Evolutionary conservation across 2,329 filamentous ascomycete genomes (phyloP).

Genomic region (Alternaria hordeiaustralica): DNA sequence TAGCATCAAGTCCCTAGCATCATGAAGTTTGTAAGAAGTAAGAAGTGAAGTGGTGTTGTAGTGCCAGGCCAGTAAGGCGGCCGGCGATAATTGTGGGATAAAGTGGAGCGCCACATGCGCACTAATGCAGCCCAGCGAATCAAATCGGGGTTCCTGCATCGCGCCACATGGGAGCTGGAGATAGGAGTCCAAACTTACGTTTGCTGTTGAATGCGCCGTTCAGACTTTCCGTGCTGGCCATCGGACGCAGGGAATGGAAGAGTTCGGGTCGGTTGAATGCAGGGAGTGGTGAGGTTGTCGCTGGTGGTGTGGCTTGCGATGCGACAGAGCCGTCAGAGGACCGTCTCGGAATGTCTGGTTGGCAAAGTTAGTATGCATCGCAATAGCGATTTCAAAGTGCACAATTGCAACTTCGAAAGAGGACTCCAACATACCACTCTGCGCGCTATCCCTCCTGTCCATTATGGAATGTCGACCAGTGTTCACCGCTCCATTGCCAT

Average conservation of each 20-base stretch:
- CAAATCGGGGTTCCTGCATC: constrained; percentile 36
- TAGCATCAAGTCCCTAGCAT: constrained; percentile 5
- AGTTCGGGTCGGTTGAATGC: constrained; percentile 33
- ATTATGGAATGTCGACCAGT: constrained; percentile 27
- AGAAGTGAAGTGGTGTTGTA: constrained; percentile 2
- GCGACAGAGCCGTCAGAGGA: constrained; percentile 32
- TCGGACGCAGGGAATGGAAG: constrained; percentile 31
- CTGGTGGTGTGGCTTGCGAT: constrained; percentile 19
- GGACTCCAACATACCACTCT: constrained; percentile 28
- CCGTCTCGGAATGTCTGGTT: constrained; percentile 24
- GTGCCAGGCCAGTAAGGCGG: constrained; percentile 11
- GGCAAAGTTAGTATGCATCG: constrained; percentile 11
- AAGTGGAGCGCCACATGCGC: constrained; percentile 21
- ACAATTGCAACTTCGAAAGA: background rate
- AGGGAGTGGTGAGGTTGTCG: constrained; percentile 22
- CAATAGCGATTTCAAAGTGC: background rate
- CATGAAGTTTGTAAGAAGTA: background rate
- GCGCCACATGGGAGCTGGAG: constrained; percentile 22
- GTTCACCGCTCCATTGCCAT: constrained; percentile 35
- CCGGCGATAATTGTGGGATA: constrained; percentile 12
- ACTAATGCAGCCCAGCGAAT: constrained; percentile 23
- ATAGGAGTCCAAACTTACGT: constrained; percentile 24
- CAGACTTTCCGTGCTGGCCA: constrained; percentile 33
- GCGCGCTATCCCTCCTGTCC: constrained; percentile 39
- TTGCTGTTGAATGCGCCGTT: constrained; percentile 31